Base-by-base conservation (phyloP, 495 filamentous ascomycete genomes). In the Letharia lupina region DNA sequence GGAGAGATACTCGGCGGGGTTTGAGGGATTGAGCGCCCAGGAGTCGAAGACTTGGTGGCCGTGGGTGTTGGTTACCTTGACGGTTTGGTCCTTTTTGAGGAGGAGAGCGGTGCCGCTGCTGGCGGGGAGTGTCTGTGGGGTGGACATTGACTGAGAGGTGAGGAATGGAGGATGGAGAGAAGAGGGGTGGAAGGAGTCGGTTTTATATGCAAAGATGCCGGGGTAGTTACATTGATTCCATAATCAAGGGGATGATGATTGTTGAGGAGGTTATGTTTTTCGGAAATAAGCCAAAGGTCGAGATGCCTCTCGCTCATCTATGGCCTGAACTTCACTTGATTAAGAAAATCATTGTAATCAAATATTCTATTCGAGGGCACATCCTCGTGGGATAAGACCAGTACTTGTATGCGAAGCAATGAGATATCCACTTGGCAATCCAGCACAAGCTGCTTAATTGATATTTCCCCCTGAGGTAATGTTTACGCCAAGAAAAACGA, bases 41-140 rank as follows among this genome's bases (percentile, higher is more conserved):
- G 77, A 78, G 69, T 82, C 80, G 39, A 82, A 71, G 11, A 84
- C 81, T 74, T 84, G 81, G n/a, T 75, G 77, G 48, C 81, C 81
- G 61, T 74, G 70, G 8, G 79, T 82, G 65, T 84, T 84, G 68
- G 79, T 77, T 39, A 84, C 77, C 66, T 80, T 79, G 67, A 82
- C 78, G 4, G 69, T 76, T 62, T 80, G 77, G n/a, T 73, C 74
- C 2, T 66, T 45, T 20, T 56, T 62, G 45, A 82, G 69, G 62
- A 72, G 73, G 23, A 75, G 73, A 9, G 78, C 78, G 18, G 74
- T 73, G 62, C 77, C 80, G 67, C 75, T 74, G 57, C 77, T 73
- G 37, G 80, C 79, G 20, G 65, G 44, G 40, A 66, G 52, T 15
- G 50, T 31, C 15, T 54, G 50, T 2, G 28, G 23, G n/a, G 31